Base-by-base conservation (phyloP, 1,284 basidiomycete species). In the Waitea zeae region DNA sequence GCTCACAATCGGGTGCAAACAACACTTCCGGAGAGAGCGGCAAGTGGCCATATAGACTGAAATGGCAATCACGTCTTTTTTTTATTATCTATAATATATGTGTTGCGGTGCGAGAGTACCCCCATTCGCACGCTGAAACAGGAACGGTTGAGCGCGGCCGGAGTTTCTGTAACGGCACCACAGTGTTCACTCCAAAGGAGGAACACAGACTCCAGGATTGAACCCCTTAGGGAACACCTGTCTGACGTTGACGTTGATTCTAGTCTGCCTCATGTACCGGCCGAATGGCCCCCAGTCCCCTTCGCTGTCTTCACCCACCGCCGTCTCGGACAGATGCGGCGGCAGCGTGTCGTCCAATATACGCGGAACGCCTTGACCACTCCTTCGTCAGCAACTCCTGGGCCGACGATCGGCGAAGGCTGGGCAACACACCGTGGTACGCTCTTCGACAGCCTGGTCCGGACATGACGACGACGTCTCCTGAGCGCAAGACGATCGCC, bases 401-500 rank as follows among this genome's bases (percentile, higher is more conserved):
- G 36, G 27, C 9, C 13, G 36, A 30, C 30, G n/a, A 13, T 24
- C 20, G 7, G 30, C 9, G 15, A 14, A 24, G 4, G 24, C 29
- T n/a, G n/a, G 15, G 12, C n/a, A 14, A 47, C 63, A 34, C 30
- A 76, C 81, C 89, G 45, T 95, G 89, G 49, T 86, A 95, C 17
- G 77, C 80, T 28, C 86, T 62, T 35, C 90, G 64, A 43, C 83
- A 83, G 17, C 60, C 57, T 17, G 81, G 81, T 0, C 89, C 90
- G 1, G 82, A 80, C 87, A 95, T 92, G 46, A 93, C 74, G n/a
- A 92, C 60, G 1, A 81, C 70, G 49, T 95, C 90, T 5, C 89
- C 89, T 0, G 83, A 88, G 14, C 83, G 70, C 1, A 95, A 61
- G 11, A 93, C 61, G 37, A 95, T 71, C 0, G 88, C 71, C 7